These are phyloP conservation scores for Beauveria varroae DNA, from an alignment of 2,329 filamentous ascomycete species.

Conservation along the genomic window DNA sequence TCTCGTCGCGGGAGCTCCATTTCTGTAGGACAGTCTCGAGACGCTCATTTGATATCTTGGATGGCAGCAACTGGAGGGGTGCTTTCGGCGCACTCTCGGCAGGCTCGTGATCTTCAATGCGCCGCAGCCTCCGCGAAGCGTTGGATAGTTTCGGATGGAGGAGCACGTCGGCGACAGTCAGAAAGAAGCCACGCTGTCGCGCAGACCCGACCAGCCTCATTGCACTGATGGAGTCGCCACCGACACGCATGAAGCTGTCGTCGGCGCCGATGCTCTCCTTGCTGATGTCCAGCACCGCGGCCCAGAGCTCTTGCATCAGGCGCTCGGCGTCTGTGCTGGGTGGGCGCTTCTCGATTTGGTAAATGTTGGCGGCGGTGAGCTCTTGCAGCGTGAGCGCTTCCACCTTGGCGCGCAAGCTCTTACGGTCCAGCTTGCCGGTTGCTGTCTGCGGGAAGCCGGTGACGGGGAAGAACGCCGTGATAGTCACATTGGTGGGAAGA, in stretches of 20 bases:
- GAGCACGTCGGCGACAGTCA: conserved; percentile 20
- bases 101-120: conserved; percentile 27
- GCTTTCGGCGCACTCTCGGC: not conserved
- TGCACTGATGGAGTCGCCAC: conserved; percentile 31
- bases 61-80: not conserved
- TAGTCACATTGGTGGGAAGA: conserved; percentile 14
- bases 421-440: conserved; percentile 15
- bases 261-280: conserved; percentile 20
- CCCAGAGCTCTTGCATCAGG: conserved; percentile 19
- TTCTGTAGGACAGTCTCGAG: conserved; percentile 35
- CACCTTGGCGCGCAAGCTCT: not conserved
- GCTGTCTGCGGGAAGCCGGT: conserved; percentile 12
- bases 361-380: not conserved
- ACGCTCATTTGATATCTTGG: conserved; percentile 23
- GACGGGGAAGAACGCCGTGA: conserved; percentile 15
- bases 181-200: conserved; percentile 16
- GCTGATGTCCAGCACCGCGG: conserved; percentile 28
- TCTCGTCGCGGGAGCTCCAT: conserved; percentile 40
- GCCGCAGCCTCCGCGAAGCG: conserved; percentile 26
- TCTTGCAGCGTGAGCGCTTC: not conserved
- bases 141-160: conserved; percentile 29
- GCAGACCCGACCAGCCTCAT: conserved; percentile 28
- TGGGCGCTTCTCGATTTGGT: not conserved
- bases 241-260: conserved; percentile 26
- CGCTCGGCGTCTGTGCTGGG: not conserved